Evolutionary conservation across 202 grass and related monocot genomes (phyloP).

Genomic region (Sporobolus alterniflorus): DNA sequence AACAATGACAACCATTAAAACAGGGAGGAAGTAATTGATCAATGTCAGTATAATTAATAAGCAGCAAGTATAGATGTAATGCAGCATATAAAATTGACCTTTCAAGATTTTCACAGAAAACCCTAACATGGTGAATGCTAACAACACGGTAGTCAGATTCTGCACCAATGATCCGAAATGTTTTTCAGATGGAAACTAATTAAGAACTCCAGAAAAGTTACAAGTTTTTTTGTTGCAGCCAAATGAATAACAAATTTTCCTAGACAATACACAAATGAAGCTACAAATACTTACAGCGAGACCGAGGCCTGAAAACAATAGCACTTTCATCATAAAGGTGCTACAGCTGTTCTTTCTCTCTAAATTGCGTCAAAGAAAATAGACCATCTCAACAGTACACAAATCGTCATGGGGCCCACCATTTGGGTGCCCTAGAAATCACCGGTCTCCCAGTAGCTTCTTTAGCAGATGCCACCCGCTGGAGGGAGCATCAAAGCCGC

Average conservation of each 20-base stretch:
- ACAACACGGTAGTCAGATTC: conserved; percentile 82
- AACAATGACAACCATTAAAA: no score
- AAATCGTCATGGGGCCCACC: no score
- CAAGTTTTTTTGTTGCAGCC: neutral
- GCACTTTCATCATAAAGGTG: neutral
- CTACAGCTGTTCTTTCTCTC: no score
- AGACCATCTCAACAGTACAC: no score
- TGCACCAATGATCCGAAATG: conserved; percentile 22
- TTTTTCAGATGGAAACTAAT: conserved; percentile 11
- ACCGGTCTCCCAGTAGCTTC: no score
- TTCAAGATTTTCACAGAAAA: conserved; percentile 94
- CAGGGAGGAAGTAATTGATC: conserved; percentile 71
- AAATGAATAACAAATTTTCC: neutral
- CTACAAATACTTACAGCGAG: neutral
- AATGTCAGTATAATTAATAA: conserved; percentile 18
- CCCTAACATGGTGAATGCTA: conserved; percentile 94
- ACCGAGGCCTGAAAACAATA: neutral
- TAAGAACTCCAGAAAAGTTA: neutral
- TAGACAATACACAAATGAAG: neutral
- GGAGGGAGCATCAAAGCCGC: no score
- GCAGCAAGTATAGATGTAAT: neutral
- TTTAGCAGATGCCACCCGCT: no score
- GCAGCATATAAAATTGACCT: conserved; percentile 52
- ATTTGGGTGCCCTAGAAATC: no score
- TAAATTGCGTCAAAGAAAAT: no score